phyloP scores from a whole-genome alignment of 2,329 filamentous ascomycete genomes.

The Penicillium sp. region DNA sequence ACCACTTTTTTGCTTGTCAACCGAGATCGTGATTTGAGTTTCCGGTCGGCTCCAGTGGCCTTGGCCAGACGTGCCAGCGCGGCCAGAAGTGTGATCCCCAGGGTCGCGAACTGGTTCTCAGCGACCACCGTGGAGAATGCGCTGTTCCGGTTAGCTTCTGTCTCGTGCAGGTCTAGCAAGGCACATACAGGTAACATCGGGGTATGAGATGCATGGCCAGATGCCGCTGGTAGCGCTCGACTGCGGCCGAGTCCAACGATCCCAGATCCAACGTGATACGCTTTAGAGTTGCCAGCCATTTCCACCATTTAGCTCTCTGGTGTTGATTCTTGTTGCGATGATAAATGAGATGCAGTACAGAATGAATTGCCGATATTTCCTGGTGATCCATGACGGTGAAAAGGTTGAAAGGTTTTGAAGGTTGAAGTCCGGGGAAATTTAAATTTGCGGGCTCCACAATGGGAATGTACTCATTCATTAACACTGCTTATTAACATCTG shows the following conservation, averaged over 20 bases:
- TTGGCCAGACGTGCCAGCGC: conserved; percentile 61
- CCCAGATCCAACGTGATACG: conserved; percentile 62
- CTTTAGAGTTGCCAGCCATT: conserved; percentile 69
- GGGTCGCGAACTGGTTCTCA: conserved; percentile 70
- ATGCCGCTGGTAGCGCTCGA: conserved; percentile 27
- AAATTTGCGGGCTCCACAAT: background rate
- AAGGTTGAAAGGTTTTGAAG: background rate
- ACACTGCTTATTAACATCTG: background rate
- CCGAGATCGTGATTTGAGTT: conserved; percentile 13
- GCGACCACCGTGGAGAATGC: conserved; percentile 69
- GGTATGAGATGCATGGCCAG: conserved; percentile 39
- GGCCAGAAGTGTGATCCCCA: conserved; percentile 69
- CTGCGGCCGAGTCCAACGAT: conserved; percentile 34
- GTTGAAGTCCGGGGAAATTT: background rate
- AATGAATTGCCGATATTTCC: conserved; percentile 34
- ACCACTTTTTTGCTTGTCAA: background rate
- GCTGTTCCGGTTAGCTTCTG: conserved; percentile 19
- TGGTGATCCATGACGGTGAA: conserved; percentile 29
- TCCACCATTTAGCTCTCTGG: conserved; percentile 78
- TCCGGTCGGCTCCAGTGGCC: conserved; percentile 39
- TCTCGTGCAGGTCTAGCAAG: background rate
- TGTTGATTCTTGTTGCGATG: conserved; percentile 94
- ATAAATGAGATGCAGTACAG: conserved; percentile 67
- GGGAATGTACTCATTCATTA: too few relatives aligned
- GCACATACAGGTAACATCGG: conserved; percentile 42